These are phyloP conservation scores for Raffaelea deltoideospora DNA, from an alignment of 2,329 filamentous ascomycete species.

Conservation along the genomic window DNA sequence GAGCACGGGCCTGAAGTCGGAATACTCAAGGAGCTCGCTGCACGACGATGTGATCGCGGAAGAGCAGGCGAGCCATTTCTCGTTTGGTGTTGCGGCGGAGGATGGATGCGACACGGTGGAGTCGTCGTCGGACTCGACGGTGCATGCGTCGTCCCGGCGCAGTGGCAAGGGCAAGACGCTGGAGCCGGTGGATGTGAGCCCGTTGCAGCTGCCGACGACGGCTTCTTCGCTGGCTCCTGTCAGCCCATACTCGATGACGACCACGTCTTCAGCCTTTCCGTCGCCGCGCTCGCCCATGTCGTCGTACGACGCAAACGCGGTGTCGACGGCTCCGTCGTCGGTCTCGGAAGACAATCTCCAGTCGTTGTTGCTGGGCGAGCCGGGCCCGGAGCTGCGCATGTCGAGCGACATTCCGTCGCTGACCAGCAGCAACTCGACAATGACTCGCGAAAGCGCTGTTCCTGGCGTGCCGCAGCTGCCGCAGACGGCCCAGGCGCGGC, in stretches of 20 bases:
- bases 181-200: slow-evolving; percentile 33
- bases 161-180: slow-evolving; percentile 27
- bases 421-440: slow-evolving; percentile 64
- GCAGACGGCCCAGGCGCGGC: slow-evolving; percentile 27
- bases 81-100: slow-evolving; percentile 12
- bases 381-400: slow-evolving; percentile 54
- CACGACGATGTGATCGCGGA: slow-evolving; percentile 36
- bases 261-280: slow-evolving; percentile 44
- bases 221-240: slow-evolving; percentile 28
- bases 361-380: slow-evolving; percentile 58
- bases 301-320: slow-evolving; percentile 54
- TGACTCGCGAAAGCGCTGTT: slow-evolving; percentile 51
- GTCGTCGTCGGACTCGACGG: slow-evolving; percentile 24
- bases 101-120: slow-evolving; percentile 9
- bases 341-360: slow-evolving; percentile 58
- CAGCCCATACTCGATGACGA: slow-evolving; percentile 50
- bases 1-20: slow-evolving; percentile 27
- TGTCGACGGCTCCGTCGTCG: slow-evolving; percentile 64
- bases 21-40: slow-evolving; percentile 32
- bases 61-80: slow-evolving; percentile 23
- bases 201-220: slow-evolving; percentile 27
- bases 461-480: slow-evolving; percentile 26
- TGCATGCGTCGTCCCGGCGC: slow-evolving; percentile 30
- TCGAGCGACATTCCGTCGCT: slow-evolving; percentile 58
- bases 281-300: slow-evolving; percentile 56